phyloP scores from a whole-genome alignment of 2,329 filamentous ascomycete species.

The Pleoardoris graminearum region DNA sequence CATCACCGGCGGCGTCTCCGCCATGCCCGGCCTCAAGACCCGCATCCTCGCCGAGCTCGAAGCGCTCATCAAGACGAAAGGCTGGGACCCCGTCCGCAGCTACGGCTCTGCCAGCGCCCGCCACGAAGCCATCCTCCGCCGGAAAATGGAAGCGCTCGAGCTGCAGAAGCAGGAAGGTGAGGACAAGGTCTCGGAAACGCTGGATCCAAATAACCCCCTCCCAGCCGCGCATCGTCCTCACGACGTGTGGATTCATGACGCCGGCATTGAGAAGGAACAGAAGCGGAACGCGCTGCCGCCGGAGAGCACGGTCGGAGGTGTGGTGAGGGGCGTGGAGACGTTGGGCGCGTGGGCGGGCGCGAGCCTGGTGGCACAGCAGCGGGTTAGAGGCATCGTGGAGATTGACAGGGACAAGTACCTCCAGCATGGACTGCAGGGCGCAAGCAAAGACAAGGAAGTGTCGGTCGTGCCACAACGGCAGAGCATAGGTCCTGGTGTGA shows the following conservation, averaged over 20 bases:
- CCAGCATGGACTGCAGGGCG: constrained; percentile 66
- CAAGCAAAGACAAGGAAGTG: constrained; percentile 62
- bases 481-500: constrained; percentile 61
- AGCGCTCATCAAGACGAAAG: constrained; percentile 65
- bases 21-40: constrained; percentile 76
- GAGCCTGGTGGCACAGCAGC: constrained; percentile 69
- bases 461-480: constrained; percentile 62
- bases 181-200: constrained; percentile 27
- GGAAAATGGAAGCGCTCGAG: constrained; percentile 28
- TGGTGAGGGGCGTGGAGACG: constrained; percentile 67
- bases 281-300: constrained; percentile 40
- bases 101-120: constrained; percentile 60
- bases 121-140: constrained; percentile 32
- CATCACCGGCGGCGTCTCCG: constrained; percentile 79
- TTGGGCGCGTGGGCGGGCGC: constrained; percentile 76
- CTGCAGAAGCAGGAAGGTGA: constrained; percentile 24
- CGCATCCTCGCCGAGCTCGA: constrained; percentile 77
- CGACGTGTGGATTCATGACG: constrained; percentile 34
- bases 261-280: neutral
- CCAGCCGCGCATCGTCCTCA: constrained; percentile 51
- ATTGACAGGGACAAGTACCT: constrained; percentile 74
- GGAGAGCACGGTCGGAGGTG: constrained; percentile 55
- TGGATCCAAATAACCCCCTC: constrained; percentile 18
- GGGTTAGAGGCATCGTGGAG: constrained; percentile 68
- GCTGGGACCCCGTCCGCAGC: constrained; percentile 78